Evolutionary conservation across 495 filamentous ascomycete genomes (phyloP).

Genomic region (Penicillium subrubescens): DNA sequence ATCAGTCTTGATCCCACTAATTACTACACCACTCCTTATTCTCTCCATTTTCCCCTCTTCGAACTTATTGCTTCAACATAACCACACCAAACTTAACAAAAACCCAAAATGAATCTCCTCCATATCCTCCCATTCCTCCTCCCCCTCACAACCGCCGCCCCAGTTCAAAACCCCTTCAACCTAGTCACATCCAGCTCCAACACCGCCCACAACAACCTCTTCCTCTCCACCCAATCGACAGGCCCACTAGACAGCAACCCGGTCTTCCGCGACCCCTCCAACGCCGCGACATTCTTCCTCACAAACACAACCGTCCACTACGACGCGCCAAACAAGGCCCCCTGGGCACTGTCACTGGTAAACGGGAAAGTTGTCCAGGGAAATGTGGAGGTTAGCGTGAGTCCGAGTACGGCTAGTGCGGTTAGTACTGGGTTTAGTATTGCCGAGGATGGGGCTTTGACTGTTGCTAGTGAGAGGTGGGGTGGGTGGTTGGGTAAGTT

Average conservation of each 20-base stretch:
- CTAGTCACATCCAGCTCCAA: slow-evolving; percentile 21
- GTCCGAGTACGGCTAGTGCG: slow-evolving; percentile 18
- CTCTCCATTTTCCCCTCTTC: background rate
- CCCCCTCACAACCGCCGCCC: slow-evolving; percentile 15
- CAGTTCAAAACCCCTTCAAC: slow-evolving; percentile 24
- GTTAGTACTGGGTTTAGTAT: slow-evolving; percentile 28
- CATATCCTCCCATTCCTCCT: slow-evolving; percentile 20
- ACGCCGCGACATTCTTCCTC: slow-evolving; percentile 21
- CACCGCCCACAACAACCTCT: slow-evolving; percentile 19
- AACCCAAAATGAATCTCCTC: slow-evolving; percentile 28
- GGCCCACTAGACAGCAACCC: slow-evolving; percentile 26
- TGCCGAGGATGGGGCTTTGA: slow-evolving; percentile 26
- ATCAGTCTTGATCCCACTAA: background rate
- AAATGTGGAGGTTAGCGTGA: slow-evolving; percentile 27
- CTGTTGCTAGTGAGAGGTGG: slow-evolving; percentile 23
- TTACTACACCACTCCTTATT: background rate
- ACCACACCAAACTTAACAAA: background rate
- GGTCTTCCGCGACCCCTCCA: slow-evolving; percentile 15
- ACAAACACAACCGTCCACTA: slow-evolving; percentile 21
- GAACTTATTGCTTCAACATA: background rate
- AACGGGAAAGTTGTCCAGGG: slow-evolving; percentile 10
- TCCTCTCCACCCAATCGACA: slow-evolving; percentile 16
- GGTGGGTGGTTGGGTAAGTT: slow-evolving; percentile 44
- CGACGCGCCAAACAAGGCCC: slow-evolving; percentile 11
- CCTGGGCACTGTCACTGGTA: slow-evolving; percentile 25